Percentiles rank a stretch among this genome's conserved stretches.
phyloP scores from a whole-genome alignment of 257 asterid species.

The Nicotiana obtusifolia region DNA sequence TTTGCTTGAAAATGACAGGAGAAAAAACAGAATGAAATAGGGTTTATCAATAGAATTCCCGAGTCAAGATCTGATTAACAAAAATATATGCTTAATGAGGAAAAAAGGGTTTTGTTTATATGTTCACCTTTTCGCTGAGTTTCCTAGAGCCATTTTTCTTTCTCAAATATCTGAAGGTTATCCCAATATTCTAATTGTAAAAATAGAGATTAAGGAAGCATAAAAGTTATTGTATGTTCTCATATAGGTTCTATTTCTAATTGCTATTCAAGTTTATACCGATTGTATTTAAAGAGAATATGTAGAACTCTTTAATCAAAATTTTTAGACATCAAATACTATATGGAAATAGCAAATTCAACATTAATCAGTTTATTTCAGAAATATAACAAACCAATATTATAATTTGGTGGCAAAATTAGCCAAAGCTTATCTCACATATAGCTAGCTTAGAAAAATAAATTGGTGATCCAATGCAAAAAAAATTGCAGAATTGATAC shows the following conservation, averaged over 20 bases:
- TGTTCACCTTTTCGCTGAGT: neutral
- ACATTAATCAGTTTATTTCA: neutral
- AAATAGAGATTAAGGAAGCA: neutral
- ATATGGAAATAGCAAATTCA: neutral
- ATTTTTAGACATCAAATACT: neutral
- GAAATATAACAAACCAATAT: neutral
- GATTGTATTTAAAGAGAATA: no score
- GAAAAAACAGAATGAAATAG: neutral
- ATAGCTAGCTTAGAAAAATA: neutral
- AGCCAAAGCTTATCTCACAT: neutral
- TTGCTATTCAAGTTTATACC: no score
- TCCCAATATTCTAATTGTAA: no score
- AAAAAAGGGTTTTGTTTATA: neutral
- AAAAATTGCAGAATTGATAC: no score
- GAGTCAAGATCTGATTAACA: neutral
- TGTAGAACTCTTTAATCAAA: neutral
- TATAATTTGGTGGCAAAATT: neutral
- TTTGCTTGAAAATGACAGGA: neutral
- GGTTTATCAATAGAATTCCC: neutral
- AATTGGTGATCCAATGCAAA: neutral
- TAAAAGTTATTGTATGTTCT: neutral
- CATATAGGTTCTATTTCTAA: neutral
- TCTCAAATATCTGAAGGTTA: no score
- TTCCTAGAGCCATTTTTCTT: neutral
- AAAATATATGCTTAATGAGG: neutral